These are phyloP conservation scores for Patellaria atrata DNA, from an alignment of 495 filamentous ascomycete genomes.

Conservation along the genomic window DNA sequence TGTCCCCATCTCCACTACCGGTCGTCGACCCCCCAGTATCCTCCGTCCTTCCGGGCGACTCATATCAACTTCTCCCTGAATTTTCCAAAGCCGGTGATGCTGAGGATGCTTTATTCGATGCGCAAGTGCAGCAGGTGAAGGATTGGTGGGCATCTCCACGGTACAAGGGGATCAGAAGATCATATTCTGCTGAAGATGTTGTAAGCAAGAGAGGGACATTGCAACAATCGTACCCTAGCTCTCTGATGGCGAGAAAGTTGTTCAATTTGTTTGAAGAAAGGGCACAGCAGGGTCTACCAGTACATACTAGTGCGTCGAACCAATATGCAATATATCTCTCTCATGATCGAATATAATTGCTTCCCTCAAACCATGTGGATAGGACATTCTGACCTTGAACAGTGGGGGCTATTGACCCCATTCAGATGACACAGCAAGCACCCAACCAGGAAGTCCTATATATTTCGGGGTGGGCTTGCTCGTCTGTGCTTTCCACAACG, in stretches of 20 bases:
- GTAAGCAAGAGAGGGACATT: slow-evolving; percentile 83
- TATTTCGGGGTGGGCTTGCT: slow-evolving; percentile 94
- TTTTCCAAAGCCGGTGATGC: slow-evolving; percentile 55
- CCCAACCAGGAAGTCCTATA: slow-evolving; percentile 91
- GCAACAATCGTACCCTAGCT: slow-evolving; percentile 77
- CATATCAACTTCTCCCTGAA: slow-evolving; percentile 67
- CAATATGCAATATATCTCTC: too few species aligned
- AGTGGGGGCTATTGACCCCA: slow-evolving; percentile 96
- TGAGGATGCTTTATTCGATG: slow-evolving; percentile 68
- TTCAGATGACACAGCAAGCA: slow-evolving; percentile 98
- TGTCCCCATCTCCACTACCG: slow-evolving; percentile 21
- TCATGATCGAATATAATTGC: too few species aligned
- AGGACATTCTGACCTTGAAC: too few species aligned
- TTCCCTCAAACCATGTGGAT: too few species aligned
- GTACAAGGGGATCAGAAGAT: slow-evolving; percentile 77
- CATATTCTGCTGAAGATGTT: slow-evolving; percentile 80
- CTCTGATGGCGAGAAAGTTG: slow-evolving; percentile 83
- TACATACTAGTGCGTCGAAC: slow-evolving; percentile 77
- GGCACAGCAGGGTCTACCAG: slow-evolving; percentile 61
- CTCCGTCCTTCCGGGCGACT: slow-evolving; percentile 46
- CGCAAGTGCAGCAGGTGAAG: slow-evolving; percentile 68
- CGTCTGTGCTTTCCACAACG: slow-evolving; percentile 75
- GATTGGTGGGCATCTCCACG: slow-evolving; percentile 77
- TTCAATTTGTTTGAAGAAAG: slow-evolving; percentile 74
- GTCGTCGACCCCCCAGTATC: slow-evolving; percentile 41